Conservation (phyloP, 2,329 filamentous ascomycete species). For the Venturia carpophila region DNA sequence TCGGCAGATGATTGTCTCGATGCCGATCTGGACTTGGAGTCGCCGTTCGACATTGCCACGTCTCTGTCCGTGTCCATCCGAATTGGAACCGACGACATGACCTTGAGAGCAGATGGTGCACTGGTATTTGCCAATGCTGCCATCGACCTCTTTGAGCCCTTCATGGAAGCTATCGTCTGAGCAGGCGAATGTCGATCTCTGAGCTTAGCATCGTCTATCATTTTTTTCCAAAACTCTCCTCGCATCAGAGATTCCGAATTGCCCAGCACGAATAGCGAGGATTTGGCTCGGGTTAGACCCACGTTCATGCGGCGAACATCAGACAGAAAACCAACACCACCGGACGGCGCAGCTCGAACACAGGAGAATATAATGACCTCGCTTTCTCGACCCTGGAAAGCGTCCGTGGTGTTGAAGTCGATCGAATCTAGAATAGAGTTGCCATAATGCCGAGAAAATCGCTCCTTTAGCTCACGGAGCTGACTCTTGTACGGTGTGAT, state of each 20-base stretch:
- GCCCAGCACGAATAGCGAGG: conserved; percentile 90
- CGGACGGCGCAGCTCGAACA: conserved; percentile 82
- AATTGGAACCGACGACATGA: conserved; percentile 4
- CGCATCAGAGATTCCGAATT: conserved; percentile 80
- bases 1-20: conserved; percentile 9
- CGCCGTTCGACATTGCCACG: conserved; percentile 9
- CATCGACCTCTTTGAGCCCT: neutral
- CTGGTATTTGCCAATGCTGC: neutral
- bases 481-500: conserved; percentile 98
- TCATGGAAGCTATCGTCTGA: conserved; percentile 2
- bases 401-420: conserved; percentile 98
- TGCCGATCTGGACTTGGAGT: neutral
- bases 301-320: conserved; percentile 99
- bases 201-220: conserved; percentile 53
- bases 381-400: conserved; percentile 92
- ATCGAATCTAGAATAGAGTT: conserved; percentile 66
- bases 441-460: conserved; percentile 67
- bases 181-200: conserved; percentile 12
- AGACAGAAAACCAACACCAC: conserved; percentile 96
- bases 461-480: conserved; percentile 66
- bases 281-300: conserved; percentile 91
- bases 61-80: neutral
- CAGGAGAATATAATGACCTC: conserved; percentile 99
- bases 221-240: conserved; percentile 81
- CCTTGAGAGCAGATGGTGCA: neutral